phyloP scores from a whole-genome alignment of 2,329 filamentous ascomycete species.

The Cercospora sp. region DNA sequence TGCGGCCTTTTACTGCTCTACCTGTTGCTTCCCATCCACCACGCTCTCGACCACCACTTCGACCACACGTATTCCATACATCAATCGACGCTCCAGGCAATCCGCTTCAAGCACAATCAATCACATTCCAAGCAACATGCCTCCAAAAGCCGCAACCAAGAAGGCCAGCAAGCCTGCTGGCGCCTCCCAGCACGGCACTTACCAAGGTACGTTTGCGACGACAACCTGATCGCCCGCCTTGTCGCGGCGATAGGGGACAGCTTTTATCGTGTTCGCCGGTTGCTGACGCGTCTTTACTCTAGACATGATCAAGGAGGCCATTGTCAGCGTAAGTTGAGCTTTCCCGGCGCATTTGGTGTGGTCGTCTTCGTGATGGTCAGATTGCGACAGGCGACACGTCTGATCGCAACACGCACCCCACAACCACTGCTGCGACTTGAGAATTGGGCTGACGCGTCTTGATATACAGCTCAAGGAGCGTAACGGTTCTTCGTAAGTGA shows the following conservation, averaged over 20 bases:
- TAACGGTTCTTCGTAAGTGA: conserved; percentile 66
- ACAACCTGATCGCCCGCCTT: conserved; percentile 26
- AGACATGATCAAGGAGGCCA: conserved; percentile 75
- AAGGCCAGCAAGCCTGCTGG: conserved; percentile 44
- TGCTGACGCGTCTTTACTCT: conserved; percentile 53
- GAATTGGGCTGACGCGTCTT: conserved; percentile 51
- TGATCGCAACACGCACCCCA: conserved; percentile 15
- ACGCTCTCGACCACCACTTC: background rate
- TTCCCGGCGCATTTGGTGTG: conserved; percentile 46
- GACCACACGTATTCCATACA: conserved; percentile 1
- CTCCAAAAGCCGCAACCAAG: conserved; percentile 26
- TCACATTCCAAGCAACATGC: conserved; percentile 24
- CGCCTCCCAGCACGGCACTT: conserved; percentile 62
- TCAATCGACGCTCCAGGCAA: conserved; percentile 25
- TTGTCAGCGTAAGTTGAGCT: conserved; percentile 66
- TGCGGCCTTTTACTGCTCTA: background rate
- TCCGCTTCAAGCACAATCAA: conserved; percentile 20
- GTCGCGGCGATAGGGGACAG: conserved; percentile 22
- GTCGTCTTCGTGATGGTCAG: conserved; percentile 20
- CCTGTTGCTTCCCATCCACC: conserved; percentile 4
- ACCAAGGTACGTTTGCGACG: conserved; percentile 61
- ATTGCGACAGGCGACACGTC: conserved; percentile 30
- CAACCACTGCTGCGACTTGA: conserved; percentile 17
- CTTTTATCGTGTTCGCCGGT: conserved; percentile 39
- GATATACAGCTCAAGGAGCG: conserved; percentile 66